phyloP scores from a whole-genome alignment of 345 rosid species.

The Eucalyptus polyanthemos region DNA sequence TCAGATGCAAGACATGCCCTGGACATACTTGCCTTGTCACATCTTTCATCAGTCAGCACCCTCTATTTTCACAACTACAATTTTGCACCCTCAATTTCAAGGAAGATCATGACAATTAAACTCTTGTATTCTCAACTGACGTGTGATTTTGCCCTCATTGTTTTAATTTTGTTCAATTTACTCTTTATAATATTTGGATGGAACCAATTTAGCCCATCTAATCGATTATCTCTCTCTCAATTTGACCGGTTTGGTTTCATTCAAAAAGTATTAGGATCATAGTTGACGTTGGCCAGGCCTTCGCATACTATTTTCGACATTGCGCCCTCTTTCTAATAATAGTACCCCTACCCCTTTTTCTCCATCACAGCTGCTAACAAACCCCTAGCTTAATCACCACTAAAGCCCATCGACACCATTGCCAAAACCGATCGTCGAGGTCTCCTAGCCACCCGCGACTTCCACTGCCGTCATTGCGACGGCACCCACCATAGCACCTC shows the following conservation, averaged over 20 bases:
- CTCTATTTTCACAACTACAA: not conserved
- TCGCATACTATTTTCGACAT: accelerated
- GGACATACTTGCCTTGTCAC: not conserved
- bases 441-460: not conserved
- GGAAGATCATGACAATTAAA: not conserved
- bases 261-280: not conserved
- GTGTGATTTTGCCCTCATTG: not conserved
- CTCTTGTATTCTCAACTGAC: not conserved
- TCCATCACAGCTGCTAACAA: not conserved
- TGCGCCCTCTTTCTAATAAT: not conserved
- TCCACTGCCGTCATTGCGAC: too few species aligned
- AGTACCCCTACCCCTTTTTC: not conserved
- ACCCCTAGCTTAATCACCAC: not conserved
- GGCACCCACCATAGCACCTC: not conserved
- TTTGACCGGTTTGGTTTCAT: not conserved
- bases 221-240: not conserved
- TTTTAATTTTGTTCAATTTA: not conserved
- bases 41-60: not conserved
- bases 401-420: not conserved
- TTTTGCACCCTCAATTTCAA: not conserved
- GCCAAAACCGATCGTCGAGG: not conserved
- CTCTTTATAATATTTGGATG: not conserved
- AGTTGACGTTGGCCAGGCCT: not conserved
- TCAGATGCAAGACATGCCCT: not conserved
- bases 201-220: not conserved